Base-by-base conservation (phyloP, 306 rosid genomes). In the Vachellia collinsii region DNA sequence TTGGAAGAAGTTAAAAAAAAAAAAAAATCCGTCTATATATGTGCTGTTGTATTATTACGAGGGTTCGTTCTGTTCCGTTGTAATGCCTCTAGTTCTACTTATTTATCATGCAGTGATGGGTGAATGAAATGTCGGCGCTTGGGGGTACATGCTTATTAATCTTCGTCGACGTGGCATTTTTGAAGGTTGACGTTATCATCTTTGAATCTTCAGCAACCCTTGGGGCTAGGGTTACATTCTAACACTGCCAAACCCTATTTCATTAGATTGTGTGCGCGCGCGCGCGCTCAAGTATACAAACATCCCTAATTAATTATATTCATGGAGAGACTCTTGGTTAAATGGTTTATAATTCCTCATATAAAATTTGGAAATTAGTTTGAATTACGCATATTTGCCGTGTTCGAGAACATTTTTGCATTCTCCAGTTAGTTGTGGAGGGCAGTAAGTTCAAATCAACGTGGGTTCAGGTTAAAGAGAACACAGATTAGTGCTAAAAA, bases 11-110 rank as follows among this genome's bases (percentile, higher is more conserved):
- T 29, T 29, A n/a, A 29, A 29, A 29, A 29, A 29, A 29, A 53
- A 16, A 17, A 53, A 53, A 70, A 64, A 39, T 64, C 63, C 56
- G 59, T 50, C 81, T 65, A 47, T 62, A 13, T 86, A 85, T 85
- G 83, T 84, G 83, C 62, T 73, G 38, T 38, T 43, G 53, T 68
- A 68, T 23, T 41, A 20, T 42, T 74, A 38, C 74, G 46, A 66
- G 74, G 75, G 19, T 61, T 76, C 70, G 12, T 48, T 62, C 76
- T 73, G 76, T 43, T 80, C 77, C 75, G 71, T 54, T 73, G 37
- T 64, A 43, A 59, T 14, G 46, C 5, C 7, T 44, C 25, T 20
- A 67, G 34, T 39, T 61, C 43, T 39, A 20, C 79, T 43, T 78
- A 19, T 22, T 69, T 62, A 62, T 66, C 66, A 38, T 81, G 80